A percentile compares a stretch with the other conserved stretches of the same genome.
Evolutionary conservation across 345 rosid genomes (phyloP).

Genomic region (Xanthoceras sorbifolium): DNA sequence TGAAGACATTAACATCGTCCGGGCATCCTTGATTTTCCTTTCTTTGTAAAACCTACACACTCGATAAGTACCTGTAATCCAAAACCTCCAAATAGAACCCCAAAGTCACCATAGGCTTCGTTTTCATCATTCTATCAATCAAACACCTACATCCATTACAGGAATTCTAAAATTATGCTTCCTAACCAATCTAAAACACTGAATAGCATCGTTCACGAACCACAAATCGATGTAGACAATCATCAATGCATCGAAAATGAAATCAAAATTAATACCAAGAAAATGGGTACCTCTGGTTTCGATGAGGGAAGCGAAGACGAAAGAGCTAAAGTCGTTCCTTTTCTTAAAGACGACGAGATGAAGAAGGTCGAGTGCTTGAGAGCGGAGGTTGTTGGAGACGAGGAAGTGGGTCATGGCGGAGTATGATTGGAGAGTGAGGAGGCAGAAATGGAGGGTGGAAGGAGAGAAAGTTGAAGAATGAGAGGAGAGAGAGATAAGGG

Average conservation of each 20-base stretch:
- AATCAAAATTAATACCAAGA: conserved; percentile 36
- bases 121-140: conserved; percentile 60
- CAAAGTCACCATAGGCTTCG: conserved; percentile 45
- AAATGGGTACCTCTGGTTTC: conserved; percentile 43
- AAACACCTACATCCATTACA: conserved; percentile 50
- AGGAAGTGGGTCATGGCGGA: conserved; percentile 70
- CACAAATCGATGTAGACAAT: conserved; percentile 50
- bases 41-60: conserved; percentile 55
- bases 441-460: conserved; percentile 55
- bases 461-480: conserved; percentile 75
- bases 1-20: conserved; percentile 58
- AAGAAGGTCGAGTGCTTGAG: conserved; percentile 56
- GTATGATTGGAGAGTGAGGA: conserved; percentile 59
- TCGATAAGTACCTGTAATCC: conserved; percentile 60
- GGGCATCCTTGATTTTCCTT: conserved; percentile 54
- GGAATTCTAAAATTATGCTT: conserved; percentile 53
- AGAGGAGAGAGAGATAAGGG: conserved; percentile 50
- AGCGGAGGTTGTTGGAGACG: conserved; percentile 40
- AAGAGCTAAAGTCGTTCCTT: conserved; percentile 66
- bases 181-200: conserved; percentile 66
- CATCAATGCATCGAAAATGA: conserved; percentile 60
- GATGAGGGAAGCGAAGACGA: conserved; percentile 44
- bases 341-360: conserved; percentile 63
- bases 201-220: conserved; percentile 67
- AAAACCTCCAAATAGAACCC: conserved; percentile 66